Evolutionary conservation across 345 rosid genomes (phyloP).

Genomic region (Leavenworthia alabamica): DNA sequence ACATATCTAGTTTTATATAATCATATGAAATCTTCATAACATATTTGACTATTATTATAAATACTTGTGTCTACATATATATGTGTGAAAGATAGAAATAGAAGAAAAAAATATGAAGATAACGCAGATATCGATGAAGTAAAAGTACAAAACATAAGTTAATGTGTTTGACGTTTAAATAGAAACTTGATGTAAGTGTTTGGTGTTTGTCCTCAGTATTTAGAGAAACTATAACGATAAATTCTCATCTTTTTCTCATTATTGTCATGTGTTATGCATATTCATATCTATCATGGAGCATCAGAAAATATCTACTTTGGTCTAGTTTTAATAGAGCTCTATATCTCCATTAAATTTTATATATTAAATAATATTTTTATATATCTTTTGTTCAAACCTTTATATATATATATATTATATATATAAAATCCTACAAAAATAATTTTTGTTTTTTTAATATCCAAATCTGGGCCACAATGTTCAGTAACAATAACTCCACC

Average conservation of each 20-base stretch:
- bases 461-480: too few species aligned
- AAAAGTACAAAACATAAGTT: not conserved
- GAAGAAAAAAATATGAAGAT: slow-evolving; percentile 13
- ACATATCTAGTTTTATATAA: not conserved
- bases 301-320: slow-evolving; percentile 23
- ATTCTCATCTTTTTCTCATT: slow-evolving; percentile 25
- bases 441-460: too few species aligned
- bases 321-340: not conserved
- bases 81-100: not conserved
- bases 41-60: not conserved
- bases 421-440: too few species aligned
- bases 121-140: slow-evolving; percentile 13
- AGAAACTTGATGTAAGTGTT: slow-evolving; percentile 11
- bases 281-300: slow-evolving; percentile 17
- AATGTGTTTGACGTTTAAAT: not conserved
- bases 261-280: slow-evolving; percentile 24
- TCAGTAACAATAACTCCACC: not conserved
- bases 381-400: too few species aligned
- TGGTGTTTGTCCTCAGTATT: slow-evolving; percentile 18
- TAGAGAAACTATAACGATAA: slow-evolving; percentile 18
- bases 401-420: not conserved
- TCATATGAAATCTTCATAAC: slow-evolving; percentile 1
- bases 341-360: too few species aligned
- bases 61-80: slow-evolving; percentile 10
- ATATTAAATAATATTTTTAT: too few species aligned